phyloP scores from a whole-genome alignment of 2,329 filamentous ascomycete species.

The Microcyclosporella mali region DNA sequence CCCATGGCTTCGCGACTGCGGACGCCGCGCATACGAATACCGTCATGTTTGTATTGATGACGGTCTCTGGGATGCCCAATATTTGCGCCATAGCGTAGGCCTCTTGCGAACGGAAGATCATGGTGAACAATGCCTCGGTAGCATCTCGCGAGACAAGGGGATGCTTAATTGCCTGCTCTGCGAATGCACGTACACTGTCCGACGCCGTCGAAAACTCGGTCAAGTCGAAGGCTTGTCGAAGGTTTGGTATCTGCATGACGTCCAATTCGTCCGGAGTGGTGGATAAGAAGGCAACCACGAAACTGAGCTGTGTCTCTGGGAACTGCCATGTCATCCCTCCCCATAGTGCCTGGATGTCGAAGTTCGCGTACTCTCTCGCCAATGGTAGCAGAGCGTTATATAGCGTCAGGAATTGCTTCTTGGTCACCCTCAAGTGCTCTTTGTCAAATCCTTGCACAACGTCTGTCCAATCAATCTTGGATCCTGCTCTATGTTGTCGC shows the following conservation, averaged over 20 bases:
- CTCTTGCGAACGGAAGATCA: constrained; percentile 54
- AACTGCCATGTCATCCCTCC: constrained; percentile 72
- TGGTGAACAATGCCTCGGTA: constrained; percentile 60
- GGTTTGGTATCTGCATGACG: constrained; percentile 73
- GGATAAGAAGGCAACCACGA: constrained; percentile 79
- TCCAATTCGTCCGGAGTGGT: constrained; percentile 71
- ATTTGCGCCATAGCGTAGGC: constrained; percentile 52
- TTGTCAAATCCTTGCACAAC: constrained; percentile 78
- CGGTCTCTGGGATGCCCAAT: constrained; percentile 53
- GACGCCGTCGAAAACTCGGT: constrained; percentile 58
- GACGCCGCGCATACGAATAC: constrained; percentile 75
- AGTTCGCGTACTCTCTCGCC: constrained; percentile 54
- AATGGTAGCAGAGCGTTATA: constrained; percentile 73
- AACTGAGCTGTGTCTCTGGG: constrained; percentile 84
- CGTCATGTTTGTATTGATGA: constrained; percentile 66
- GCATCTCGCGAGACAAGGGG: constrained; percentile 85
- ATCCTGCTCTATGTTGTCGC: constrained; percentile 49
- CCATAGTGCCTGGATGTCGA: constrained; percentile 88
- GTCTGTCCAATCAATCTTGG: constrained; percentile 58
- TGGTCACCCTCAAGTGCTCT: constrained; percentile 66
- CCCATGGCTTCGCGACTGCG: constrained; percentile 72
- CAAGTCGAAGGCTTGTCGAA: constrained; percentile 68
- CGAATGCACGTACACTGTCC: constrained; percentile 54
- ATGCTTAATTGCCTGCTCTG: constrained; percentile 67
- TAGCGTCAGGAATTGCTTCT: constrained; percentile 71